Evolutionary conservation across 2,329 filamentous ascomycete species (phyloP).

Genomic region (Emericellopsis cladophorae): DNA sequence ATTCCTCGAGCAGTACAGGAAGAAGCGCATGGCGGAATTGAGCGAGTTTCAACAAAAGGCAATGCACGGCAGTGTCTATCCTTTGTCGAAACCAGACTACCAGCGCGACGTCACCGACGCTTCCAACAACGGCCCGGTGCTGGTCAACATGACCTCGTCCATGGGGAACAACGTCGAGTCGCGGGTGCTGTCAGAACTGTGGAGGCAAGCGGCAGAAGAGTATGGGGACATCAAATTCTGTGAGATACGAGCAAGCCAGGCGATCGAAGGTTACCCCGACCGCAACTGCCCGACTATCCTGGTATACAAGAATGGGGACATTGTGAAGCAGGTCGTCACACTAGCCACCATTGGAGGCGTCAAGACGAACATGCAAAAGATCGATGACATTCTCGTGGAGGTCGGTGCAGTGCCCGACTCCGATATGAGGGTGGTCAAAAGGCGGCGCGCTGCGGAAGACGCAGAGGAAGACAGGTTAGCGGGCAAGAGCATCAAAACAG

Average conservation of each 20-base stretch:
- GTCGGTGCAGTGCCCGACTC: slow-evolving; percentile 67
- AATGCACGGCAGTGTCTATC: slow-evolving; percentile 82
- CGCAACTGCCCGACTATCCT: slow-evolving; percentile 88
- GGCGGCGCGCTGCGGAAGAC: slow-evolving; percentile 45
- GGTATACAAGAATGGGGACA: slow-evolving; percentile 85
- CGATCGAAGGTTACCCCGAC: slow-evolving; percentile 94
- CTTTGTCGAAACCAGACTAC: slow-evolving; percentile 89
- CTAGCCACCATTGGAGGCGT: slow-evolving; percentile 65
- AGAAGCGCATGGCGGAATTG: slow-evolving; percentile 79
- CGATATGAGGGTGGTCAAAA: slow-evolving; percentile 64
- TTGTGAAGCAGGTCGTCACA: slow-evolving; percentile 85
- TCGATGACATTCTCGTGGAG: slow-evolving; percentile 73
- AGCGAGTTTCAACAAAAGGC: slow-evolving; percentile 62
- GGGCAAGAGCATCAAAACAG: slow-evolving; percentile 36
- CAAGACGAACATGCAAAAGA: slow-evolving; percentile 55
- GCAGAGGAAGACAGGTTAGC: slow-evolving; percentile 43
- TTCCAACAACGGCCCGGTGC: slow-evolving; percentile 53
- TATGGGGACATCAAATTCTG: slow-evolving; percentile 97
- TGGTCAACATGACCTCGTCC: slow-evolving; percentile 74
- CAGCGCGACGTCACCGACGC: slow-evolving; percentile 83
- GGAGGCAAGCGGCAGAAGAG: slow-evolving; percentile 69
- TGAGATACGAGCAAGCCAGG: slow-evolving; percentile 82
- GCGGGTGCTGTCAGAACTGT: slow-evolving; percentile 69
- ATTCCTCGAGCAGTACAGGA: slow-evolving; percentile 77
- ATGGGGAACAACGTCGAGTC: slow-evolving; percentile 76